Evolutionary conservation across 2,329 filamentous ascomycete species (phyloP).

Genomic region (Fusarium citri): DNA sequence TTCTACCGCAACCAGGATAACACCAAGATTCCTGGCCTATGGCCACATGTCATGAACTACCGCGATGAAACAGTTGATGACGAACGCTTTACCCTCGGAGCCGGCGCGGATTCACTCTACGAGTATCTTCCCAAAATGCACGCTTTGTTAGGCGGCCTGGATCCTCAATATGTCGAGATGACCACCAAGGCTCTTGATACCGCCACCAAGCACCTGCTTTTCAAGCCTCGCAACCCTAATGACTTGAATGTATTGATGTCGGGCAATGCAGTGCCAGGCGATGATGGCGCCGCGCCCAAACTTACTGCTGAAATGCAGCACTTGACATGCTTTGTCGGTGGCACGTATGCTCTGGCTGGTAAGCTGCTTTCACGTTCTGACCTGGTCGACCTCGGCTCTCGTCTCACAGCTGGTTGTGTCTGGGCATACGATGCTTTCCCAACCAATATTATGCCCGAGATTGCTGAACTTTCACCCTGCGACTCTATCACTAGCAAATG

Average conservation of each 20-base stretch:
- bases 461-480: constrained; percentile 55
- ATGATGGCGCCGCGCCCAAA: constrained; percentile 42
- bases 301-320: constrained; percentile 62
- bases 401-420: constrained; percentile 64
- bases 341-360: constrained; percentile 75
- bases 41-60: constrained; percentile 74
- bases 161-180: constrained; percentile 72
- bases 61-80: constrained; percentile 61
- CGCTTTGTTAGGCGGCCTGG: constrained; percentile 72
- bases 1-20: constrained; percentile 73
- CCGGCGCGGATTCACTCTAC: constrained; percentile 63
- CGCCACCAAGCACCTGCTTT: constrained; percentile 72
- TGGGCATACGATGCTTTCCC: constrained; percentile 65
- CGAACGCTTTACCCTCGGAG: constrained; percentile 58
- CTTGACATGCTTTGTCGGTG: constrained; percentile 76
- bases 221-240: constrained; percentile 72
- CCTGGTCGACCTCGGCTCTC: constrained; percentile 60
- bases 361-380: constrained; percentile 65
- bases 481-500: constrained; percentile 52
- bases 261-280: constrained; percentile 53
- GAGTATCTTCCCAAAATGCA: constrained; percentile 72
- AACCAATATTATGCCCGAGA: constrained; percentile 67
- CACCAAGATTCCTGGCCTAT: constrained; percentile 78
- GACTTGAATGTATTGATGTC: constrained; percentile 71
- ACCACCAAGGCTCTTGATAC: constrained; percentile 72